Conservation (phyloP, 352 stramenopile species). For the Globisporangium canariense region DNA sequence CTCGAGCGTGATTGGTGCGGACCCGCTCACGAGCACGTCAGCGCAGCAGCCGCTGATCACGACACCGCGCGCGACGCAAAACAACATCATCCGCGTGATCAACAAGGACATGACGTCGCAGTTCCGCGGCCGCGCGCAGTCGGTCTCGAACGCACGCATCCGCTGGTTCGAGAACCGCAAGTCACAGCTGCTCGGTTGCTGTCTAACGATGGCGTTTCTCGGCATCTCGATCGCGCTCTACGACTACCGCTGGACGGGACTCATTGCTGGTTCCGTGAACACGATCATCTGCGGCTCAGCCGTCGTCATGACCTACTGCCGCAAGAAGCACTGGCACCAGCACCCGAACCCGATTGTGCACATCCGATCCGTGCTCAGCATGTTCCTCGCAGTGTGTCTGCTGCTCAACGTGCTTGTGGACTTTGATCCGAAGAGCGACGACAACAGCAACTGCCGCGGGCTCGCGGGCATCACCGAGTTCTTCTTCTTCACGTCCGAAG, state of each 20-base stretch:
- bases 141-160: conserved; percentile 65
- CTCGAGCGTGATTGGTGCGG: conserved; percentile 14
- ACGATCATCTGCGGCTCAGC: conserved; percentile 85
- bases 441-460: conserved; percentile 46
- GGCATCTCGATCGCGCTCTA: conserved; percentile 85
- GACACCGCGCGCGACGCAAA: conserved; percentile 47
- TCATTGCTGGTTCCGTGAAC: conserved; percentile 86
- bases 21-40: conserved; percentile 39
- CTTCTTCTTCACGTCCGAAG: conserved; percentile 87
- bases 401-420: conserved; percentile 81
- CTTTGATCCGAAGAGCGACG: conserved; percentile 56
- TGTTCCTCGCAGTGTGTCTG: conserved; percentile 82
- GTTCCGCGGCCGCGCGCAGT: conserved; percentile 76
- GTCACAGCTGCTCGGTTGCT: conserved; percentile 82
- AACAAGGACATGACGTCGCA: conserved; percentile 89
- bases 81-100: conserved; percentile 87
- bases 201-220: conserved; percentile 82
- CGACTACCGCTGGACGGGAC: conserved; percentile 83
- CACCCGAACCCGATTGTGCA: conserved; percentile 89
- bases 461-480: conserved; percentile 86
- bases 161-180: conserved; percentile 89
- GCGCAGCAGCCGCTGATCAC: conserved; percentile 66
- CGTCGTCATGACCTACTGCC: conserved; percentile 83
- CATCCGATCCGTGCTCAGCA: conserved; percentile 78
- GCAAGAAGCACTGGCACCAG: conserved; percentile 88